phyloP scores from a whole-genome alignment of 2,329 filamentous ascomycete genomes.

The Beauveria sp. region DNA sequence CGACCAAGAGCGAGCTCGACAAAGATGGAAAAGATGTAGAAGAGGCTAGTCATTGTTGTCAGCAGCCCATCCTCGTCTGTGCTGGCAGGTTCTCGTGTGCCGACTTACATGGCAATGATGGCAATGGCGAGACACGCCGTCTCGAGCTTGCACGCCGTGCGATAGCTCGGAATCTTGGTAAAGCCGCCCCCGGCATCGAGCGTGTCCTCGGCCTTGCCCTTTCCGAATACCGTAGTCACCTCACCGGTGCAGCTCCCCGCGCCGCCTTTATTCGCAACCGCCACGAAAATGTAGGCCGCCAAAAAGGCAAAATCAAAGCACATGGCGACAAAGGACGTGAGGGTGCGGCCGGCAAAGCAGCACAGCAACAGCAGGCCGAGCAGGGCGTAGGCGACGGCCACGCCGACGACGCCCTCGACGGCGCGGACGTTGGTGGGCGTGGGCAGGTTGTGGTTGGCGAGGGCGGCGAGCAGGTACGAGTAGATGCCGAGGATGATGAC shows the following conservation, averaged over 20 bases:
- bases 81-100: too few species aligned
- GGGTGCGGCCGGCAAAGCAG: slow-evolving; percentile 65
- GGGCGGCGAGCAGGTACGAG: slow-evolving; percentile 75
- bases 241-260: slow-evolving; percentile 53
- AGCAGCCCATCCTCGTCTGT: neutral
- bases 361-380: slow-evolving; percentile 68
- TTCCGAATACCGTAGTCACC: slow-evolving; percentile 63
- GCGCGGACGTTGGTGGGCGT: slow-evolving; percentile 63
- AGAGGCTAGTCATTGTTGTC: slow-evolving; percentile 40
- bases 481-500: slow-evolving; percentile 70
- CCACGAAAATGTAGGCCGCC: slow-evolving; percentile 74
- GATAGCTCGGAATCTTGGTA: slow-evolving; percentile 38
- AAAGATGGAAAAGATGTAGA: slow-evolving; percentile 67
- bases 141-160: slow-evolving; percentile 62
- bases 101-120: slow-evolving; percentile 65
- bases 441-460: slow-evolving; percentile 53
- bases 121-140: slow-evolving; percentile 70
- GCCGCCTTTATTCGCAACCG: slow-evolving; percentile 64
- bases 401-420: slow-evolving; percentile 71
- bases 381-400: slow-evolving; percentile 66
- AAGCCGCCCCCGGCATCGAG: slow-evolving; percentile 41
- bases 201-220: slow-evolving; percentile 46
- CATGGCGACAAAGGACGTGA: slow-evolving; percentile 68
- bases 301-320: slow-evolving; percentile 70
- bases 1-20: slow-evolving; percentile 62